phyloP scores from a whole-genome alignment of 257 asterid genomes.

The Henckelia pumila region DNA sequence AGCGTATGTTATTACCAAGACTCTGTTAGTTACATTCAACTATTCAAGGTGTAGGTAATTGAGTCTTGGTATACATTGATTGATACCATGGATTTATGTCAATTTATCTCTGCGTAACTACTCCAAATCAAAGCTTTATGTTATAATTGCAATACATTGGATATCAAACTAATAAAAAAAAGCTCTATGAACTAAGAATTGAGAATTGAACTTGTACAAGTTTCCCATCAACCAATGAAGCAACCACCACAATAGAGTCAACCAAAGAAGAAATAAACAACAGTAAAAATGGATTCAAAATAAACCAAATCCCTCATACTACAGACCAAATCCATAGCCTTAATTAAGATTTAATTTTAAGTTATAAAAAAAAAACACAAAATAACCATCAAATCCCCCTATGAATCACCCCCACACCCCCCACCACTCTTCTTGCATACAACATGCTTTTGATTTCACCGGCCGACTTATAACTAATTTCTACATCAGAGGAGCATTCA shows the following conservation, averaged over 20 bases:
- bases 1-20: no score
- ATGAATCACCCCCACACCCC: background rate
- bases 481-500: slow-evolving; percentile 77
- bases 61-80: no score
- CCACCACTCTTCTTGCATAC: background rate
- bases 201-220: slow-evolving; percentile 24
- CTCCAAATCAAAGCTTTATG: no score
- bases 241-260: slow-evolving; percentile 18
- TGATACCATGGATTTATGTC: no score
- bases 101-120: no score
- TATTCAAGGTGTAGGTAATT: no score
- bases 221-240: slow-evolving; percentile 14
- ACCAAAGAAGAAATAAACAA: slow-evolving; percentile 20
- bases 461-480: background rate
- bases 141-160: no score
- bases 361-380: slow-evolving; percentile 19
- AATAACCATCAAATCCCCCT: slow-evolving; percentile 23
- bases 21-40: no score
- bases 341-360: slow-evolving; percentile 25
- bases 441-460: background rate
- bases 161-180: no score
- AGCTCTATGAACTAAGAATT: no score
- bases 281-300: slow-evolving; percentile 25
- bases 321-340: slow-evolving; percentile 28
- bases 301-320: slow-evolving; percentile 18